Evolutionary conservation across 805 yeast species (phyloP).

Genomic region (Hanseniaspora taiwanica): DNA sequence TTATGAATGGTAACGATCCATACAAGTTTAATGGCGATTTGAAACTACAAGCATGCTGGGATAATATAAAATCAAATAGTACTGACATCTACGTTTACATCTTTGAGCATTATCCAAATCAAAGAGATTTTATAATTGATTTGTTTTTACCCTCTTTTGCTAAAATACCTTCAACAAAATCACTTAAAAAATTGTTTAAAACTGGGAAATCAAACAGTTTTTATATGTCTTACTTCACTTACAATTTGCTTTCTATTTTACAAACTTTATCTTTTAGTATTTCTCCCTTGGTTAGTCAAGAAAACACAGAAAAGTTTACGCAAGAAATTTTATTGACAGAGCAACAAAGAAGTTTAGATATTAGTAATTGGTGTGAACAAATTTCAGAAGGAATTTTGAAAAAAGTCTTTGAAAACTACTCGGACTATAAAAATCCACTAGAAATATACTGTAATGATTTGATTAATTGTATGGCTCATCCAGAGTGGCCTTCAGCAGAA

Average conservation of each 20-base stretch:
- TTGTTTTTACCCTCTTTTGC: constrained; percentile 45
- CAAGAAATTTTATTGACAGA: constrained; percentile 4
- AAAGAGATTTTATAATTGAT: constrained; percentile 44
- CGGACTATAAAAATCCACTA: constrained; percentile 4
- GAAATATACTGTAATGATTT: constrained; percentile 2
- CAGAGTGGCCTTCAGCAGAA: constrained; percentile 1
- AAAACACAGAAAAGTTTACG: constrained; percentile 1
- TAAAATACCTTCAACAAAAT: constrained; percentile 33
- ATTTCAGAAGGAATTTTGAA: constrained; percentile 14
- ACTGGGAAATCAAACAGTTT: constrained; percentile 6
- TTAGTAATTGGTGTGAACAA: constrained; percentile 10
- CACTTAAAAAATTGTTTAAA: constrained; percentile 14
- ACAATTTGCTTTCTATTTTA: constrained; percentile 15
- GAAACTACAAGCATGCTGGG: constrained; percentile 11
- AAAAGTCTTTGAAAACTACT: constrained; percentile 10
- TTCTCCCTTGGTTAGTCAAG: not conserved
- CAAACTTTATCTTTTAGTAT: constrained; percentile 6
- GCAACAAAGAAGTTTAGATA: constrained; percentile 3
- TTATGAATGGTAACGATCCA: constrained; percentile 11
- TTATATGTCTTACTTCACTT: constrained; percentile 18
- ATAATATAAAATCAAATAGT: constrained; percentile 11
- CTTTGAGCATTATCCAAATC: constrained; percentile 33
- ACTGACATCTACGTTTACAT: constrained; percentile 23
- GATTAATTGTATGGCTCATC: not conserved
- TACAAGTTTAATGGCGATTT: constrained; percentile 2